Percentiles rank a stretch among this genome's conserved stretches.
These are phyloP conservation scores for Pelargonium citronellum DNA, from an alignment of 441 rosid genomes.

Conservation along the genomic window DNA sequence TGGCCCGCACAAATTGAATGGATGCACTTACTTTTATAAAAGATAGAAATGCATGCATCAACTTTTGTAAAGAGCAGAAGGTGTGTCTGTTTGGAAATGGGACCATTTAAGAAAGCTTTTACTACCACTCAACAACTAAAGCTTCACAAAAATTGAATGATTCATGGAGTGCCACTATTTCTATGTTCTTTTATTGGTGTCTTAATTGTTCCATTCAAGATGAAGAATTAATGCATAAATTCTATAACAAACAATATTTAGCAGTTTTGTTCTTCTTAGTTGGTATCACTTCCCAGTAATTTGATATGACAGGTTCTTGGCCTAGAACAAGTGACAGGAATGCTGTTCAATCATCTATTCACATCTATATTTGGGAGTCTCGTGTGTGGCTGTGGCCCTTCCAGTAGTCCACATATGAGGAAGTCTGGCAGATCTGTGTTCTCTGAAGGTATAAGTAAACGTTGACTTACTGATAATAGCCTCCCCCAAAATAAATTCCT, in stretches of 20 bases:
- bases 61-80: too few relatives aligned
- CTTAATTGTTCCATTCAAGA: too few relatives aligned
- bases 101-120: too few relatives aligned
- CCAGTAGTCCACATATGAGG: conserved; percentile 71
- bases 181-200: background rate
- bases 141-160: too few relatives aligned
- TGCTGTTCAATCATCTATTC: background rate
- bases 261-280: background rate
- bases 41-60: too few relatives aligned
- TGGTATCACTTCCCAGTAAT: background rate
- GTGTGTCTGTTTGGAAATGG: too few relatives aligned
- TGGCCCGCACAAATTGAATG: too few relatives aligned
- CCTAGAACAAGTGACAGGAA: conserved; percentile 10
- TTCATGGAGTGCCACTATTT: too few relatives aligned
- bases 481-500: background rate
- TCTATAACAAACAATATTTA: background rate
- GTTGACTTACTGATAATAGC: background rate
- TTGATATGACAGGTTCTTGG: conserved; percentile 13
- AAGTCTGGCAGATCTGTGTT: conserved; percentile 69
- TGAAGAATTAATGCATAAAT: background rate
- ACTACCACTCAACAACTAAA: too few relatives aligned
- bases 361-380: conserved; percentile 73
- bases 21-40: too few relatives aligned
- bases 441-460: conserved; percentile 37
- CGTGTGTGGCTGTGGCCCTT: conserved; percentile 32